phyloP scores from a whole-genome alignment of 768 basidiomycete genomes.

The Wakefieldia striispora region DNA sequence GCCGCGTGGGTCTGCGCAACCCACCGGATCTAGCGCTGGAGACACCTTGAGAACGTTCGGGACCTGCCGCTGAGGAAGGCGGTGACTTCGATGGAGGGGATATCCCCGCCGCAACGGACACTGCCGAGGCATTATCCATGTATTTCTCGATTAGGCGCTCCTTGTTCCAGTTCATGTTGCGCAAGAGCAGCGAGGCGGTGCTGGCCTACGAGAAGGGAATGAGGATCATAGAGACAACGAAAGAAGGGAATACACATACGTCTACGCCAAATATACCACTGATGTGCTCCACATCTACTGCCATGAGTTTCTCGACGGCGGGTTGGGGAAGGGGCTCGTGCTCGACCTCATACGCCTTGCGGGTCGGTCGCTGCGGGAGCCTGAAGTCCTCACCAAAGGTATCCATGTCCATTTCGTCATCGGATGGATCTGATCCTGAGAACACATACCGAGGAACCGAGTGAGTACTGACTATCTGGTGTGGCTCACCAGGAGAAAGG shows the following conservation, averaged over 20 bases:
- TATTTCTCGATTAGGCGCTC: constrained; percentile 95
- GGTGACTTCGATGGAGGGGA: constrained; percentile 32
- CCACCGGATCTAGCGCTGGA: constrained; percentile 24
- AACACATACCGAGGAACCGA: constrained; percentile 10
- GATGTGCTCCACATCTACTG: constrained; percentile 79
- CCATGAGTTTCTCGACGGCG: constrained; percentile 78
- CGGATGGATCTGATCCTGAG: constrained; percentile 42
- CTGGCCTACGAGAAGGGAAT: constrained; percentile 44
- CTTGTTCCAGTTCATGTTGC: constrained; percentile 91
- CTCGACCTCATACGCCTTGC: constrained; percentile 83
- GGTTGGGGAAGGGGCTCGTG: constrained; percentile 70
- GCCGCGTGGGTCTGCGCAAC: constrained; percentile 30
- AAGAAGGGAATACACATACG: constrained; percentile 47
- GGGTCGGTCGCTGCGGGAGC: constrained; percentile 50
- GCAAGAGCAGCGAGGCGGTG: constrained; percentile 74
- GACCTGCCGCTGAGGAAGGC: constrained; percentile 26
- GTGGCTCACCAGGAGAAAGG: constrained; percentile 25
- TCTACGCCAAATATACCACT: constrained; percentile 86
- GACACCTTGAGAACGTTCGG: constrained; percentile 32
- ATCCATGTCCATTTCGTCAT: constrained; percentile 73
- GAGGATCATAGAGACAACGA: not conserved
- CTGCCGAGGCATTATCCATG: constrained; percentile 83
- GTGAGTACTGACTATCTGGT: constrained; percentile 15
- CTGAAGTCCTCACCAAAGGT: constrained; percentile 63
- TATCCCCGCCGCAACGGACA: constrained; percentile 76